phyloP scores from a whole-genome alignment of 768 basidiomycete species.

The Leccinum aurantiacum region DNA sequence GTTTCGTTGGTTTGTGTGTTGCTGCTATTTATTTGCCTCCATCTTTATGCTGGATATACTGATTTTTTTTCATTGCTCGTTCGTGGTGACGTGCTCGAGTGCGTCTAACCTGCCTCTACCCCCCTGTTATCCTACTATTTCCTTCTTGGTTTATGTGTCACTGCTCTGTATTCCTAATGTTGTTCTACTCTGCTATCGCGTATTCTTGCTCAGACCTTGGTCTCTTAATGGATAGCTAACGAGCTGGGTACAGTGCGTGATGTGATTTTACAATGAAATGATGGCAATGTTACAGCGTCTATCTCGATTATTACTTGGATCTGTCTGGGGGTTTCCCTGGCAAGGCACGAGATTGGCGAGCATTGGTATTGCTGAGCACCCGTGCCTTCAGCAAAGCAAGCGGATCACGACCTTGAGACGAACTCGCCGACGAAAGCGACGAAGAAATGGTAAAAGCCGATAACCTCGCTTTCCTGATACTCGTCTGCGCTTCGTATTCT shows the following conservation, averaged over 20 bases:
- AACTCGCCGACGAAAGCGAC: slow-evolving; percentile 19
- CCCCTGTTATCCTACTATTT: slow-evolving; percentile 39
- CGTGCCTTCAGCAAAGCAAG: slow-evolving; percentile 50
- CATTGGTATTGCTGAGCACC: slow-evolving; percentile 63
- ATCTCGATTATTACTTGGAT: slow-evolving; percentile 17
- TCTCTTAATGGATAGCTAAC: slow-evolving; percentile 33
- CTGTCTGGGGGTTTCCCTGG: slow-evolving; percentile 24
- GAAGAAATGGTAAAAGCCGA: slow-evolving; percentile 28
- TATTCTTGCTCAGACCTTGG: slow-evolving; percentile 38
- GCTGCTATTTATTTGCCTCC: slow-evolving; percentile 41
- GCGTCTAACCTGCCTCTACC: slow-evolving; percentile 28
- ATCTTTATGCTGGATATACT: slow-evolving; percentile 45
- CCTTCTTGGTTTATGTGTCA: slow-evolving; percentile 44
- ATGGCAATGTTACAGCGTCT: slow-evolving; percentile 2
- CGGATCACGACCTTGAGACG: slow-evolving; percentile 30
- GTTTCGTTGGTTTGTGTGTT: slow-evolving; percentile 31
- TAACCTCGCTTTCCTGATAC: slow-evolving; percentile 50
- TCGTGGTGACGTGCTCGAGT: slow-evolving; percentile 34
- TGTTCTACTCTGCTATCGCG: slow-evolving; percentile 60
- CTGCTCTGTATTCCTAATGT: slow-evolving; percentile 58
- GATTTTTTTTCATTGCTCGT: slow-evolving; percentile 20
- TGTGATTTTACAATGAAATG: slow-evolving; percentile 13
- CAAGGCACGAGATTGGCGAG: slow-evolving; percentile 36
- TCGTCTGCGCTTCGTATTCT: slow-evolving; percentile 44
- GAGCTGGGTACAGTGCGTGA: slow-evolving; percentile 13